These are phyloP conservation scores for Saccharata proteae DNA, from an alignment of 2,329 filamentous ascomycete species.

Conservation along the genomic window DNA sequence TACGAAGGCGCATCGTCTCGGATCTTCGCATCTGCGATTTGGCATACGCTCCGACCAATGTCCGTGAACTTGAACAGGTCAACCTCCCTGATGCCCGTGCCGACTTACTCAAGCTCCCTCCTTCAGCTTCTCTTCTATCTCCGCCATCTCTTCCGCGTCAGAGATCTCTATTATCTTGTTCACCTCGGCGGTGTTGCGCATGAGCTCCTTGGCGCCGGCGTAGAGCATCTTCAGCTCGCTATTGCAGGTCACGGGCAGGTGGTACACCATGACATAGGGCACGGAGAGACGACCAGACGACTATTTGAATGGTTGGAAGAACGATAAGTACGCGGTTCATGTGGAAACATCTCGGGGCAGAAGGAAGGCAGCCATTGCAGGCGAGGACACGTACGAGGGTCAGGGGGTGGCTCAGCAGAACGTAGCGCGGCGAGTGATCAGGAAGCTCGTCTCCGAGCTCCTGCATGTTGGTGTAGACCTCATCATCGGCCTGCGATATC, in stretches of 20 bases:
- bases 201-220: constrained; percentile 87
- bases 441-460: constrained; percentile 81
- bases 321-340: background rate
- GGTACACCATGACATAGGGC: constrained; percentile 91
- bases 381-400: constrained; percentile 52
- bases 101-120: constrained; percentile 10
- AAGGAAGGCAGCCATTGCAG: no score
- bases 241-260: constrained; percentile 86
- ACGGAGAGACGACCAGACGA: constrained; percentile 73
- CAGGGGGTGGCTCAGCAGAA: constrained; percentile 82
- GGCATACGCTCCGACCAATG: no score
- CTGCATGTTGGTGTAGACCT: constrained; percentile 70
- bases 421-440: constrained; percentile 79
- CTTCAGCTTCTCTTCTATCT: constrained; percentile 60
- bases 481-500: constrained; percentile 70
- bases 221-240: constrained; percentile 83
- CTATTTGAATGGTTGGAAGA: constrained; percentile 31
- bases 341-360: background rate
- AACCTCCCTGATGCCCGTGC: background rate
- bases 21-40: no score
- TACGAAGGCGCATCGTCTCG: no score
- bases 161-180: constrained; percentile 76
- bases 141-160: constrained; percentile 65
- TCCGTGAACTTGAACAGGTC: no score
- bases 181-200: constrained; percentile 89